Conservation (phyloP, 305 asterid species). For the Solanum aculeatissimum region DNA sequence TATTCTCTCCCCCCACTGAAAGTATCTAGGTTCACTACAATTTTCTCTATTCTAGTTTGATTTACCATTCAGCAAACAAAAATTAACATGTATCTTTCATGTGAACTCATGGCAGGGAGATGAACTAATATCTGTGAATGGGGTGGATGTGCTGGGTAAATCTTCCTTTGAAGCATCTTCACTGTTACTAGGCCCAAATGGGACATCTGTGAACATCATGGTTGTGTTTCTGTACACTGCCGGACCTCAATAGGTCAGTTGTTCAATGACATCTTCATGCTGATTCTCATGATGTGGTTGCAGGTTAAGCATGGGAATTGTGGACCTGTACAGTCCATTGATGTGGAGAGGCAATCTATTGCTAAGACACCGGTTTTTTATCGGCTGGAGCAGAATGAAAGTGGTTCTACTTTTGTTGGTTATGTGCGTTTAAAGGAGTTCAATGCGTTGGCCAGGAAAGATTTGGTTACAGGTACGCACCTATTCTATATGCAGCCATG, state of each 20-base stretch:
- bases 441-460: conserved; percentile 95
- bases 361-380: conserved; percentile 93
- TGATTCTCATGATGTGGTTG: conserved; percentile 11
- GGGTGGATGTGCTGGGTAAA: conserved; percentile 76
- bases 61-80: not conserved
- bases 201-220: conserved; percentile 70
- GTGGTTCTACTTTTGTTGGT: conserved; percentile 56
- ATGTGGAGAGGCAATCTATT: conserved; percentile 79
- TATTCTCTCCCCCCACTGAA: not conserved
- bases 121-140: conserved; percentile 73
- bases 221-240: conserved; percentile 17
- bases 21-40: not conserved
- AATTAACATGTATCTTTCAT: not conserved
- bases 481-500: not conserved
- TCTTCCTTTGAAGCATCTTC: conserved; percentile 93
- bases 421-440: conserved; percentile 92
- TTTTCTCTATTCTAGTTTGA: not conserved
- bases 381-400: conserved; percentile 63
- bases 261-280: conserved; percentile 9
- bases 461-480: conserved; percentile 66
- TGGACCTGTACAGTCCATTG: conserved; percentile 70
- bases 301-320: conserved; percentile 95
- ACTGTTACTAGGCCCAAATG: conserved; percentile 80
- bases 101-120: conserved; percentile 53
- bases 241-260: not conserved